A percentile compares a stretch with the other conserved stretches of the same genome.
These are phyloP conservation scores for Wallacemonas collosoma DNA, from an alignment of 208 protist genomes.

Conservation along the genomic window DNA sequence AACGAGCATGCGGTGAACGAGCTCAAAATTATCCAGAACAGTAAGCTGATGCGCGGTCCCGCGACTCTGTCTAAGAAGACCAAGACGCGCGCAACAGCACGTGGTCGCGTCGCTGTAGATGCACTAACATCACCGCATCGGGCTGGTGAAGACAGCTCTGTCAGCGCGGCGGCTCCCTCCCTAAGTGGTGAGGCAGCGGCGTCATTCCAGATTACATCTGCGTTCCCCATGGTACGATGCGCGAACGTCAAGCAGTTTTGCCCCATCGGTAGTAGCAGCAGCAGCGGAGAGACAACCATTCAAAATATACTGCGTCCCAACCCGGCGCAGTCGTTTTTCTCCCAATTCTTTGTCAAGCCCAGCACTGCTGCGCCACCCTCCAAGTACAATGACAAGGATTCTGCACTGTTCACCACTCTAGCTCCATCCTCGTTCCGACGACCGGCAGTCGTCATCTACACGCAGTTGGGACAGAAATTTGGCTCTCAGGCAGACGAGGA, in stretches of 20 bases:
- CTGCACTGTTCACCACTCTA: constrained; percentile 53
- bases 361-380: constrained; percentile 7
- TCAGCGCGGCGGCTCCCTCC: neutral
- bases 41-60: constrained; percentile 88
- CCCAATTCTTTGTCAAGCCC: constrained; percentile 18
- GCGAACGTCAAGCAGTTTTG: constrained; percentile 70
- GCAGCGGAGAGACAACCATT: constrained; percentile 10
- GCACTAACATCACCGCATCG: neutral
- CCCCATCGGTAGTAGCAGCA: constrained; percentile 9
- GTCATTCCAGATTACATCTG: constrained; percentile 44
- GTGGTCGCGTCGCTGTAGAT: neutral
- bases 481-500: constrained; percentile 68
- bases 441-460: constrained; percentile 83
- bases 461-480: constrained; percentile 84
- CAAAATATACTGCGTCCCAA: constrained; percentile 22
- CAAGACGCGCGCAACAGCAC: constrained; percentile 5
- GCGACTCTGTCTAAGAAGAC: constrained; percentile 53
- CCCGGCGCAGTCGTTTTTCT: constrained; percentile 29
- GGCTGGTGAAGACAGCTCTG: neutral
- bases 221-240: constrained; percentile 52
- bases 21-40: constrained; percentile 87
- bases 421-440: constrained; percentile 53
- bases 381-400: constrained; percentile 46
- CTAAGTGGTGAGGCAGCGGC: neutral
- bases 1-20: constrained; percentile 90